These are phyloP conservation scores for Phaeosphaeriaceae sp. DNA, from an alignment of 2,329 filamentous ascomycete genomes.

Conservation along the genomic window DNA sequence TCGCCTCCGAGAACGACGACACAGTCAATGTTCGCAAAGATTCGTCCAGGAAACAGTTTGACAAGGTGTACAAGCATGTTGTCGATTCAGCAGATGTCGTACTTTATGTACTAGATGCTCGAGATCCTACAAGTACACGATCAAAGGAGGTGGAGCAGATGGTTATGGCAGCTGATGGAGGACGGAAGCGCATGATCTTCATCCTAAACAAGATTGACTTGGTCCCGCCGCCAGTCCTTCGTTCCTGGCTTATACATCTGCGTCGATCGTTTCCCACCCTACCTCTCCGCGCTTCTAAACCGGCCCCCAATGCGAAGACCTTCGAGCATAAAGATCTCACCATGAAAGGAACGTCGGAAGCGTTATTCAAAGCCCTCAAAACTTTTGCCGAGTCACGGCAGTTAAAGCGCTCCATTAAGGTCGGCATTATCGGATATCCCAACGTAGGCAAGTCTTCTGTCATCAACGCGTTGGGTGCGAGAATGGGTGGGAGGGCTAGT, in stretches of 20 bases:
- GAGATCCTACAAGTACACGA: conserved; percentile 87
- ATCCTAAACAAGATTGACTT: conserved; percentile 96
- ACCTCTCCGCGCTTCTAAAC: conserved; percentile 81
- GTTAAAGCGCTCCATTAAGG: conserved; percentile 86
- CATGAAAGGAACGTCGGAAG: conserved; percentile 81
- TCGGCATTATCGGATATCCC: conserved; percentile 93
- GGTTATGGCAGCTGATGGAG: conserved; percentile 85
- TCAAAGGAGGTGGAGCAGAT: conserved; percentile 89
- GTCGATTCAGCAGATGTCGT: conserved; percentile 88
- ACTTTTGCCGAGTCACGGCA: conserved; percentile 82
- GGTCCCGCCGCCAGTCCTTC: conserved; percentile 79
- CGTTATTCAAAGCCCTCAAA: conserved; percentile 88
- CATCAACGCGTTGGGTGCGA: conserved; percentile 87
- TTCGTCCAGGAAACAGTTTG: conserved; percentile 82
- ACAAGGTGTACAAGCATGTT: conserved; percentile 95
- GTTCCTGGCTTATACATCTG: conserved; percentile 83
- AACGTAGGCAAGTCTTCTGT: conserved; percentile 97
- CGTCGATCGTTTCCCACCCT: conserved; percentile 90
- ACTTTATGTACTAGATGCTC: conserved; percentile 89
- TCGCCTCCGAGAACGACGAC: conserved; percentile 53
- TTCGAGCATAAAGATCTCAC: conserved; percentile 93
- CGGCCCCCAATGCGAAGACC: conserved; percentile 83
- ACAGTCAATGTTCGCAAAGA: conserved; percentile 53
- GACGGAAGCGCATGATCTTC: conserved; percentile 86
- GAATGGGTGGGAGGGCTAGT: conserved; percentile 70